These are phyloP conservation scores for Russula olivacea DNA, from an alignment of 768 basidiomycete species.

Conservation along the genomic window DNA sequence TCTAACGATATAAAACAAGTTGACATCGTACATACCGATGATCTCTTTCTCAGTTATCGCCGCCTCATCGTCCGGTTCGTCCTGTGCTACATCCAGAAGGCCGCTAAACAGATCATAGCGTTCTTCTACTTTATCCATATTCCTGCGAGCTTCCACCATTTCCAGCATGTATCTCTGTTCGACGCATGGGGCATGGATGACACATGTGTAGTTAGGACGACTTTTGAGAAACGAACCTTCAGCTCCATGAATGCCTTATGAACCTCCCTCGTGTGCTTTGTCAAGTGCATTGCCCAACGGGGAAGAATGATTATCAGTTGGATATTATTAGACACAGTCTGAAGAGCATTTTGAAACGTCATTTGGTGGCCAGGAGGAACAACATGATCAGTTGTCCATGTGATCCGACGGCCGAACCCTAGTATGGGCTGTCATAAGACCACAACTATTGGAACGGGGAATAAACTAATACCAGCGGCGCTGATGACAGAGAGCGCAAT, in stretches of 20 bases:
- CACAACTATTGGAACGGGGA: background rate
- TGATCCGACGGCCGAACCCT: conserved; percentile 46
- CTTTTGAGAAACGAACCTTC: conserved; percentile 29
- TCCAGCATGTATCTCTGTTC: conserved; percentile 29
- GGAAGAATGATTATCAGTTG: conserved; percentile 38
- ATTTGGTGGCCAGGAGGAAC: conserved; percentile 41
- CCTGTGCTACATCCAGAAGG: conserved; percentile 26
- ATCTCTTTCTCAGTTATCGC: conserved; percentile 27
- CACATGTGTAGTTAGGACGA: background rate
- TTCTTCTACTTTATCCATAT: conserved; percentile 21
- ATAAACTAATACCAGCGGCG: conserved; percentile 36
- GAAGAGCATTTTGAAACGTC: conserved; percentile 46
- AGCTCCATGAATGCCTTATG: conserved; percentile 41
- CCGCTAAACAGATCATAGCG: conserved; percentile 29
- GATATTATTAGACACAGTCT: conserved; percentile 38
- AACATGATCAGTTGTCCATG: conserved; percentile 42
- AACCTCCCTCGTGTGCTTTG: conserved; percentile 31
- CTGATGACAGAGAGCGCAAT: conserved; percentile 53
- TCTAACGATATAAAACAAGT: background rate
- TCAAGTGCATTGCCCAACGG: conserved; percentile 36
- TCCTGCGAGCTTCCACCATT: conserved; percentile 26
- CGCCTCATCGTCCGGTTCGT: conserved; percentile 18
- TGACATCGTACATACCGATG: conserved; percentile 6
- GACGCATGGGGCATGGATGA: background rate
- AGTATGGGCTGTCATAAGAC: background rate